A percentile compares a stretch with the other conserved stretches of the same genome.
Conservation (phyloP, 257 asterid genomes). For the Ajuga chamaepitys region DNA sequence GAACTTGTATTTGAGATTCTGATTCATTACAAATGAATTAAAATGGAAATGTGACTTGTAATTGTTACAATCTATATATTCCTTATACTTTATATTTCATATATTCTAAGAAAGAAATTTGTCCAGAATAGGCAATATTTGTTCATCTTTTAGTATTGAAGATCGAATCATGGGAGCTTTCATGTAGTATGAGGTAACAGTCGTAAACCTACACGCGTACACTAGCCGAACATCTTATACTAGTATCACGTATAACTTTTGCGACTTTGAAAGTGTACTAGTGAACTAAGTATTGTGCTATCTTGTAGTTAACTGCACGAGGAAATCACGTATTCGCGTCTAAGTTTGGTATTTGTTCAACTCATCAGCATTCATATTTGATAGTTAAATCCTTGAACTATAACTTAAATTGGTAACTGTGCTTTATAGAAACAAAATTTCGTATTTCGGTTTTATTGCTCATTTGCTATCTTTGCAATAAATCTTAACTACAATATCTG, state of each 20-base stretch:
- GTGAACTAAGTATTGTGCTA: neutral
- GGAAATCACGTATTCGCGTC: neutral
- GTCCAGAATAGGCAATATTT: neutral
- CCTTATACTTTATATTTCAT: too few species aligned
- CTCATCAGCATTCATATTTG: neutral
- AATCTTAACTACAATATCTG: neutral
- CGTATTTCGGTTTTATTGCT: neutral
- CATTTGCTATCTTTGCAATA: neutral
- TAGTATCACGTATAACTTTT: neutral
- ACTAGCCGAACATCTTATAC: neutral
- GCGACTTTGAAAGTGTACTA: neutral
- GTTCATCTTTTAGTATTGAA: neutral
- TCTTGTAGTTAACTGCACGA: neutral
- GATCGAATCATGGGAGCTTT: neutral
- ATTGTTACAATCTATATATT: too few species aligned
- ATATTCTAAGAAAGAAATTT: neutral
- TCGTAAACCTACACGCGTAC: neutral
- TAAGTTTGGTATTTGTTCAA: neutral
- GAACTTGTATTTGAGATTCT: slow-evolving; percentile 1
- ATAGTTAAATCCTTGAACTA: neutral
- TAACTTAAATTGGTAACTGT: neutral
- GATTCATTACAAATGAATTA: neutral
- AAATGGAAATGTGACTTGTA: neutral
- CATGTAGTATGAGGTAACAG: neutral
- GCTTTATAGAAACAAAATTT: neutral